Evolutionary conservation across 352 stramenopile genomes (phyloP).

Genomic region (Phytophthora sp.): DNA sequence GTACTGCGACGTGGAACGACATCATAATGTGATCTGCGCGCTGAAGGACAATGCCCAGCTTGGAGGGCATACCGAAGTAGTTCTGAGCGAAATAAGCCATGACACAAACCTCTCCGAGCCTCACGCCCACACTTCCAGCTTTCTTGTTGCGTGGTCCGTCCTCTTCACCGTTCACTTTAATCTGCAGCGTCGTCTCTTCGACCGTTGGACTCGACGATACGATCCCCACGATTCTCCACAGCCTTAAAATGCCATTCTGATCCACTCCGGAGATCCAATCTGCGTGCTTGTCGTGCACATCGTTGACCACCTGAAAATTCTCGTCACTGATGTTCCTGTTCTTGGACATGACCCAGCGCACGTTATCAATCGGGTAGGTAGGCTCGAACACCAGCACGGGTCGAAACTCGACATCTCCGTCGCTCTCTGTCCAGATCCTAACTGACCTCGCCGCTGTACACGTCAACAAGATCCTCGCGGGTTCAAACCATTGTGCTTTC

Average conservation of each 20-base stretch:
- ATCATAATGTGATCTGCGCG: conserved; percentile 78
- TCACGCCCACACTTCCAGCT: neutral
- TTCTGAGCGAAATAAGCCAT: conserved; percentile 87
- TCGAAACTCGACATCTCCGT: conserved; percentile 28
- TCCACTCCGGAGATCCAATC: conserved; percentile 85
- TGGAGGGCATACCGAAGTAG: conserved; percentile 70
- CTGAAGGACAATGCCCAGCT: conserved; percentile 79
- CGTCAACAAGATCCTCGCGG: conserved; percentile 75
- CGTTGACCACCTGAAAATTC: conserved; percentile 58
- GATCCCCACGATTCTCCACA: conserved; percentile 67
- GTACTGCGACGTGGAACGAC: conserved; percentile 71
- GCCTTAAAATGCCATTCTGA: conserved; percentile 59
- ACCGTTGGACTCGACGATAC: conserved; percentile 41
- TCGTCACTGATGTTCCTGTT: conserved; percentile 85
- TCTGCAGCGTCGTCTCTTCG: conserved; percentile 64
- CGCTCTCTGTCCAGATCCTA: conserved; percentile 69
- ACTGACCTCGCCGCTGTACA: conserved; percentile 58
- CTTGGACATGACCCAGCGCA: conserved; percentile 83
- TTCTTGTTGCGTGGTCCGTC: conserved; percentile 4
- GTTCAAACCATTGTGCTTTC: conserved; percentile 79
- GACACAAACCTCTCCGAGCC: conserved; percentile 66
- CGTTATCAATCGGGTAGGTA: conserved; percentile 59
- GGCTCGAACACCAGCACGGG: conserved; percentile 60
- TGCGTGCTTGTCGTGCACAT: conserved; percentile 49
- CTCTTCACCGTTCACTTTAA: conserved; percentile 79